These are phyloP conservation scores for Gonium pectorale DNA, from an alignment of 139 green algal genomes.

Conservation along the genomic window DNA sequence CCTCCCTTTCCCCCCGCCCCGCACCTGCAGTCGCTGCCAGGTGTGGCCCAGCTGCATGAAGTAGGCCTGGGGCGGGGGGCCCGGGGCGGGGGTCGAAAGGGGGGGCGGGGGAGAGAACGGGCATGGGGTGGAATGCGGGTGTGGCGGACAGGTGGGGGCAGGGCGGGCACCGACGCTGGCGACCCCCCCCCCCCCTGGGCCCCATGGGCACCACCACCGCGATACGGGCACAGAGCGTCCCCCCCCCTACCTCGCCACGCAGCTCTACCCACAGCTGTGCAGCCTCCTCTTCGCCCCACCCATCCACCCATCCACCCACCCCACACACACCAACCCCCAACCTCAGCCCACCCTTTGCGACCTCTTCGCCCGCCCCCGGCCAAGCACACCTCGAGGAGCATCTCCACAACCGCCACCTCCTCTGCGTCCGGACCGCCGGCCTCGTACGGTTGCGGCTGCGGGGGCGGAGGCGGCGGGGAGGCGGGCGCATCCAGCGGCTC, in stretches of 20 bases:
- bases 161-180: neutral
- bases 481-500: too few relatives aligned
- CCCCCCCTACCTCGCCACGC: too few relatives aligned
- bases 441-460: too few relatives aligned
- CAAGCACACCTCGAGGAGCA: conserved; percentile 47
- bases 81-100: neutral
- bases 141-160: neutral
- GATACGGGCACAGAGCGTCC: too few relatives aligned
- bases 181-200: too few relatives aligned
- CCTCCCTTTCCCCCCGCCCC: neutral
- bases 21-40: conserved; percentile 40
- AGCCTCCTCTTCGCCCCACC: neutral
- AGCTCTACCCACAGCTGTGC: too few relatives aligned
- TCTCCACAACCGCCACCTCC: conserved; percentile 55
- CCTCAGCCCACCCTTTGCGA: too few relatives aligned
- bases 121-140: neutral
- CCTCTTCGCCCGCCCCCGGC: neutral
- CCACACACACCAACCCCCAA: neutral
- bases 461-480: too few relatives aligned
- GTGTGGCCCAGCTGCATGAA: conserved; percentile 57
- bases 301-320: neutral
- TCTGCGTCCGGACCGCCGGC: neutral
- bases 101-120: neutral
- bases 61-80: conserved; percentile 34
- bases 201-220: too few relatives aligned